Conservation (phyloP, 768 basidiomycete species). For the Amanita pseudoporphyria region DNA sequence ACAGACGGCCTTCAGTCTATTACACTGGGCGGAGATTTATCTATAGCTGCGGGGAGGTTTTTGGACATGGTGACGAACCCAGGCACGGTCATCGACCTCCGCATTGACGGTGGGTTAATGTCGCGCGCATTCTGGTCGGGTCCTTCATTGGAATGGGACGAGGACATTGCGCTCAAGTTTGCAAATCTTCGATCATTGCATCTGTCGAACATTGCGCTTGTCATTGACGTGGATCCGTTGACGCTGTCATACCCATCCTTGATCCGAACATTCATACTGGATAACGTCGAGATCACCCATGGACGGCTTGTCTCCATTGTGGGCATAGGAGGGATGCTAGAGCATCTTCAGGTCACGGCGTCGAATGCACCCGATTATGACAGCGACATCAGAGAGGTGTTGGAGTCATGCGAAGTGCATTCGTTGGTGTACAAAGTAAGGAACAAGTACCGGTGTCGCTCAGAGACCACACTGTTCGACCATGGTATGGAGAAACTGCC, state of each 20-base stretch:
- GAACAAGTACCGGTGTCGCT: slow-evolving; percentile 14
- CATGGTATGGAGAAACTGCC: slow-evolving; percentile 15
- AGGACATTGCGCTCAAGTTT: slow-evolving; percentile 36
- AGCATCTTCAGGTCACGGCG: slow-evolving; percentile 27
- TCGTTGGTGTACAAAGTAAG: slow-evolving; percentile 34
- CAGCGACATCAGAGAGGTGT: slow-evolving; percentile 29
- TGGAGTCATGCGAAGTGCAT: slow-evolving; percentile 31
- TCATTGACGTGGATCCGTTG: slow-evolving; percentile 17
- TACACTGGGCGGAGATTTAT: slow-evolving; percentile 38
- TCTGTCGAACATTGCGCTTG: slow-evolving; percentile 34
- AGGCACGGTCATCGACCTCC: slow-evolving; percentile 30
- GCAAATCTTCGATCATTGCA: slow-evolving; percentile 31
- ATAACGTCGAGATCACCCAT: slow-evolving; percentile 30
- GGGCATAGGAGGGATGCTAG: slow-evolving; percentile 25
- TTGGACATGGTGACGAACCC: slow-evolving; percentile 31
- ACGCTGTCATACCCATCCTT: slow-evolving; percentile 24
- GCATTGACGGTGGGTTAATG: slow-evolving; percentile 35
- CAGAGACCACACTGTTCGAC: slow-evolving; percentile 21
- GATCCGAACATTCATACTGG: slow-evolving; percentile 30
- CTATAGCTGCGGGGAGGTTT: slow-evolving; percentile 38
- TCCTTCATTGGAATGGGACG: slow-evolving; percentile 46
- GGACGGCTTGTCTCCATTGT: slow-evolving; percentile 34
- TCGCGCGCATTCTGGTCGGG: slow-evolving; percentile 15
- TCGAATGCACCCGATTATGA: slow-evolving; percentile 24
- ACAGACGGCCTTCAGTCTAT: slow-evolving; percentile 33